Percentiles rank a stretch among this genome's conserved stretches.
Conservation (phyloP, 2,329 filamentous ascomycete species). For the Fusarium illudens region DNA sequence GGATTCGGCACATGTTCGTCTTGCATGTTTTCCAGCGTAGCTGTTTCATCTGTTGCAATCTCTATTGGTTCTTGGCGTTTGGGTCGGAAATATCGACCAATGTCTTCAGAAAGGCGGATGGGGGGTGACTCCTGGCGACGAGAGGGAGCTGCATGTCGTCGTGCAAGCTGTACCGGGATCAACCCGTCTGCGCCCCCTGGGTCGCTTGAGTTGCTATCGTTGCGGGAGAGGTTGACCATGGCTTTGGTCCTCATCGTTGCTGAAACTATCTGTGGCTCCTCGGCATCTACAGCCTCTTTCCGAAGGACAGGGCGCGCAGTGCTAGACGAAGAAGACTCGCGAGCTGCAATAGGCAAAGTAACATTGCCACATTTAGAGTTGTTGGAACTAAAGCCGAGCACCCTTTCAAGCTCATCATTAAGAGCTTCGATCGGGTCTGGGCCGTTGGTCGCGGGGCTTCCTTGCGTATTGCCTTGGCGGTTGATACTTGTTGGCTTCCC, state of each 20-base stretch:
- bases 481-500: background rate
- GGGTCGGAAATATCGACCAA: slow-evolving; percentile 45
- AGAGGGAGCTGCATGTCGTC: slow-evolving; percentile 12
- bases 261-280: slow-evolving; percentile 6
- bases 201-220: slow-evolving; percentile 45
- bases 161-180: slow-evolving; percentile 41
- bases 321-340: background rate
- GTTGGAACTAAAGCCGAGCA: slow-evolving; percentile 2
- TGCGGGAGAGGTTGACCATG: slow-evolving; percentile 47
- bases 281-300: background rate
- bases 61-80: slow-evolving; percentile 39
- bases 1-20: slow-evolving; percentile 5
- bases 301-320: background rate
- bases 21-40: slow-evolving; percentile 35
- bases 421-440: slow-evolving; percentile 20
- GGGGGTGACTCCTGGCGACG: slow-evolving; percentile 5
- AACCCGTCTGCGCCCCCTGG: slow-evolving; percentile 29
- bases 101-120: slow-evolving; percentile 35
- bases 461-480: background rate
- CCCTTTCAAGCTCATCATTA: slow-evolving; percentile 11
- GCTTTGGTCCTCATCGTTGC: slow-evolving; percentile 42
- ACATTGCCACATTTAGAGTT: background rate
- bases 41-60: slow-evolving; percentile 49
- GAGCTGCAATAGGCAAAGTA: background rate
- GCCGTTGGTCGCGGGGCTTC: slow-evolving; percentile 1